Conservation (phyloP, 2,329 filamentous ascomycete genomes). For the Truncatella angustata region DNA sequence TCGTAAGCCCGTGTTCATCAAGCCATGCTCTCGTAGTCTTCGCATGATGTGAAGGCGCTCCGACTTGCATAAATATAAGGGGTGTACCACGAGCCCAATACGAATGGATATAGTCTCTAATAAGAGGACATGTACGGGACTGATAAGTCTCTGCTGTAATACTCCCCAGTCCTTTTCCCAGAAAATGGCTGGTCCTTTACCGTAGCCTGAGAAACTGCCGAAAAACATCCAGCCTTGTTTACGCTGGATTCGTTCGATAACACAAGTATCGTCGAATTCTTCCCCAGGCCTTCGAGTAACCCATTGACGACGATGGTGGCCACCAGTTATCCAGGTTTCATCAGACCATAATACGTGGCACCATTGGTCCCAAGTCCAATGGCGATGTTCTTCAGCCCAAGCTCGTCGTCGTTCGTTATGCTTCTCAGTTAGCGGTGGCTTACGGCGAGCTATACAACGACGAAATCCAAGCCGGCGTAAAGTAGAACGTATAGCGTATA, state of each 20-base stretch:
- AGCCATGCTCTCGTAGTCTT: not conserved
- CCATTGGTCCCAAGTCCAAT: not conserved
- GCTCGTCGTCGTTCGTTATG: not conserved
- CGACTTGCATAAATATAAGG: not conserved
- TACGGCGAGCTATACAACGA: not conserved
- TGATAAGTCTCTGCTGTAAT: not conserved
- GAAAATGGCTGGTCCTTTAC: not conserved
- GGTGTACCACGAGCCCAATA: not conserved
- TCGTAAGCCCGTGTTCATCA: not conserved
- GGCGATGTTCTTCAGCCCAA: not conserved
- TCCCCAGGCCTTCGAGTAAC: not conserved
- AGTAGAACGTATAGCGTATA: no score
- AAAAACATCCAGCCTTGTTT: slow-evolving; percentile 8
- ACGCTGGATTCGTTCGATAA: not conserved
- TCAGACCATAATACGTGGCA: not conserved
- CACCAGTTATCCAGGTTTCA: slow-evolving; percentile 3
- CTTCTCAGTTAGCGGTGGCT: not conserved
- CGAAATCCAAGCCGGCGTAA: not conserved
- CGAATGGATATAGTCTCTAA: not conserved
- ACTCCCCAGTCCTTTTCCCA: slow-evolving; percentile 1
- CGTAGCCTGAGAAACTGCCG: slow-evolving; percentile 2
- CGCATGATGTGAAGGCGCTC: not conserved
- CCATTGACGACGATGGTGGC: not conserved
- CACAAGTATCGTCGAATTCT: not conserved
- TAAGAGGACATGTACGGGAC: not conserved